These are phyloP conservation scores for Batkoa obscura DNA, from an alignment of 371 early-diverging fungal genomes.

Conservation along the genomic window DNA sequence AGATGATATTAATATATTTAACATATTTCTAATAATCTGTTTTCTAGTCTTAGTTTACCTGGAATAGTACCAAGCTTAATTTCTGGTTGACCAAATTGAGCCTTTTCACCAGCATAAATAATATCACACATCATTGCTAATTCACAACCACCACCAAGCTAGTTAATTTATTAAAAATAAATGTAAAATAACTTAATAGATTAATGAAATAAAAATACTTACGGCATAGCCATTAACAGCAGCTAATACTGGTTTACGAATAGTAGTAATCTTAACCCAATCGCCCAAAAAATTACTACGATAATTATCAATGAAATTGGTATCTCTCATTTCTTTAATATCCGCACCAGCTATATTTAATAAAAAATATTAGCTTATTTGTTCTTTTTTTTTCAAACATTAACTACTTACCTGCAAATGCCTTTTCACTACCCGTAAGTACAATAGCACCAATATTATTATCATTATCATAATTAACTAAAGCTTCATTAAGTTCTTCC, in stretches of 20 bases:
- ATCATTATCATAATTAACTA: slow-evolving; percentile 60
- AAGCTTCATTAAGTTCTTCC: slow-evolving; percentile 76
- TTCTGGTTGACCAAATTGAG: slow-evolving; percentile 95
- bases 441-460: slow-evolving; percentile 74
- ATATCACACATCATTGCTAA: slow-evolving; percentile 98
- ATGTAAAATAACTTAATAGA: background rate
- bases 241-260: slow-evolving; percentile 91
- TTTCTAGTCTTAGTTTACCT: slow-evolving; percentile 15
- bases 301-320: slow-evolving; percentile 70
- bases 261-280: slow-evolving; percentile 77
- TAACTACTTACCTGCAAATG: slow-evolving; percentile 67
- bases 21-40: background rate
- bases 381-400: background rate
- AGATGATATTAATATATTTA: background rate
- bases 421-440: slow-evolving; percentile 86
- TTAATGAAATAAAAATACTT: slow-evolving; percentile 13
- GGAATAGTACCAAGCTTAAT: slow-evolving; percentile 94
- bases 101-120: slow-evolving; percentile 95
- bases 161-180: background rate
- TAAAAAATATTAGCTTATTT: background rate
- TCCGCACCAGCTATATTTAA: slow-evolving; percentile 77
- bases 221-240: slow-evolving; percentile 95
- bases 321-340: slow-evolving; percentile 93
- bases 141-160: slow-evolving; percentile 96
- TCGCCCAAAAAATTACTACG: slow-evolving; percentile 77